phyloP scores from a whole-genome alignment of 495 filamentous ascomycete genomes.

The Xylaria flabelliformis region DNA sequence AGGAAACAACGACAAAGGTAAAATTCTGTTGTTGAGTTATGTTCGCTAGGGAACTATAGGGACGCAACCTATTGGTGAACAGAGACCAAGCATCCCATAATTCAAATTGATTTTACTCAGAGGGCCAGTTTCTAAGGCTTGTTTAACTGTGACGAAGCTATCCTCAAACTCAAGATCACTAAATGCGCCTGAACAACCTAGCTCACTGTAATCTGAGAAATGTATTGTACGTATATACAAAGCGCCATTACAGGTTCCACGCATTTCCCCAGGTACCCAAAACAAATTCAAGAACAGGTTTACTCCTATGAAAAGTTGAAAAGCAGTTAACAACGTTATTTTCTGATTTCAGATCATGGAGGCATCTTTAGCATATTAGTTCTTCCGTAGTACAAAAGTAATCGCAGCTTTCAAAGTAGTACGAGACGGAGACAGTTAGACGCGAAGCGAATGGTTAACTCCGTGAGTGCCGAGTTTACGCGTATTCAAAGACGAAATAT shows the following conservation, averaged over 20 bases:
- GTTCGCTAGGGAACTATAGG: no score
- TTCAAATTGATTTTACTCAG: no score
- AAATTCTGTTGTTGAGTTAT: no score
- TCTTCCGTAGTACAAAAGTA: neutral
- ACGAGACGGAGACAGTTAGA: neutral
- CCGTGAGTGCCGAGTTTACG: neutral
- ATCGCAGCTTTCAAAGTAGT: neutral
- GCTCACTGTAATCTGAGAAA: no score
- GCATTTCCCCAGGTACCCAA: neutral
- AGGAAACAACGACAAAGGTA: no score
- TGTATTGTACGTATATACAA: neutral
- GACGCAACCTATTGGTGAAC: no score
- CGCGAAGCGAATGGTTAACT: neutral
- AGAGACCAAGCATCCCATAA: no score
- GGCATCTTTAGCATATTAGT: neutral
- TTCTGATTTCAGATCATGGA: neutral
- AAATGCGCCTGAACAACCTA: no score
- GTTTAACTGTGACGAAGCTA: no score
- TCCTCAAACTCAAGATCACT: no score
- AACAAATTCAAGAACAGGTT: neutral
- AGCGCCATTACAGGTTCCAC: neutral
- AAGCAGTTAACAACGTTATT: neutral
- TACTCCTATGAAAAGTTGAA: neutral
- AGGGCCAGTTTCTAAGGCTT: no score
- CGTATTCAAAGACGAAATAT: neutral